Evolutionary conservation across 202 grass and related monocot species (phyloP).

Genomic region (Digitaria exilis): DNA sequence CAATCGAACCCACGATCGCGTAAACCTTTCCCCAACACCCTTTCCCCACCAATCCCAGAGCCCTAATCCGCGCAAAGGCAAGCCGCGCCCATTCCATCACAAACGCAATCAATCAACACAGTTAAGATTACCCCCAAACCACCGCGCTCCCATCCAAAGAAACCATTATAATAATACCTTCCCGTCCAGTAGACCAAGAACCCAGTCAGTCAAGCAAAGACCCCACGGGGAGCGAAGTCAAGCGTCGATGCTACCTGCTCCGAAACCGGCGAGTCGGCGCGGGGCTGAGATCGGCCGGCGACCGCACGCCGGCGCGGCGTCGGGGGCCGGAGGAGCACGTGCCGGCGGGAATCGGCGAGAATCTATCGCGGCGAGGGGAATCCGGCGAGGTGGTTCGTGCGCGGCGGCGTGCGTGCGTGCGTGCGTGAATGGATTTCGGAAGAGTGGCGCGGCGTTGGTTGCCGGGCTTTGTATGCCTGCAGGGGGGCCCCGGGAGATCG

Average conservation of each 20-base stretch:
- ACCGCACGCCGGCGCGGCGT: neutral
- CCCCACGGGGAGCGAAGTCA: neutral
- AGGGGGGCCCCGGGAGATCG: rapidly evolving
- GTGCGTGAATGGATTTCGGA: no score
- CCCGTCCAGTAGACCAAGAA: constrained; percentile 2
- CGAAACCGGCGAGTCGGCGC: neutral
- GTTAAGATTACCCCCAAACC: neutral
- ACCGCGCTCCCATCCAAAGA: neutral
- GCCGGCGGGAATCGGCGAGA: neutral
- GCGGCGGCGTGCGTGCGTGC: neutral
- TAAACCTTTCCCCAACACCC: neutral
- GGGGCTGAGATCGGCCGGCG: neutral
- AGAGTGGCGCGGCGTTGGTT: neutral
- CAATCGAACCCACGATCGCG: constrained; percentile 1
- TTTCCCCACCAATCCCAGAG: neutral
- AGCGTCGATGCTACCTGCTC: constrained; percentile 4
- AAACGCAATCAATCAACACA: neutral
- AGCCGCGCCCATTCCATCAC: neutral
- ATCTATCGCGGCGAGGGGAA: neutral
- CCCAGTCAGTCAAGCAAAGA: neutral
- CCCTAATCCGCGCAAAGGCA: constrained; percentile 24
- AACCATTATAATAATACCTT: neutral
- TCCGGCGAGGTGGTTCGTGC: neutral
- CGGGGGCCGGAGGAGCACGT: neutral
- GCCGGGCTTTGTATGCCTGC: neutral